phyloP scores from a whole-genome alignment of 768 basidiomycete species.

The Cystofilobasidium bisporidii region DNA sequence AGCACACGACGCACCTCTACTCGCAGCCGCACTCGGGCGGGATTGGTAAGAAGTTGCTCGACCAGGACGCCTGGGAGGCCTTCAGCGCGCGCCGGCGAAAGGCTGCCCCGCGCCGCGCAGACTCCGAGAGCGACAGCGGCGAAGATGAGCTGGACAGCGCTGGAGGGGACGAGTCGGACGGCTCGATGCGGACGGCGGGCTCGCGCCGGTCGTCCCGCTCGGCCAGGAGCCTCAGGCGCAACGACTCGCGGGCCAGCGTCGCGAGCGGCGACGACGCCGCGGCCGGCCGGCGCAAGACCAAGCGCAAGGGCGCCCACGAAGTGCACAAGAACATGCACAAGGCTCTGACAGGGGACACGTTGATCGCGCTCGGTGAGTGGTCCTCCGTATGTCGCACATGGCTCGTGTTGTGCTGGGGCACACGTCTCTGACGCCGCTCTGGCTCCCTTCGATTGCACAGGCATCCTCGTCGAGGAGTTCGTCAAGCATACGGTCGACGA shows the following conservation, averaged over 20 bases:
- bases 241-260: background rate
- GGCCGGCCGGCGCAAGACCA: background rate
- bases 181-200: background rate
- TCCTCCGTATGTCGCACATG: background rate
- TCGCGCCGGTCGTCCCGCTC: background rate
- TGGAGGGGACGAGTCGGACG: background rate
- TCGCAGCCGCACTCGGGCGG: background rate
- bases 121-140: background rate
- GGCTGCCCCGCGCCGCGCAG: no score
- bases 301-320: background rate
- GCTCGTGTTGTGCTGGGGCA: no score
- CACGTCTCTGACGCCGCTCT: background rate
- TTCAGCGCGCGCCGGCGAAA: background rate
- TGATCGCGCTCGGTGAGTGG: conserved; percentile 5
- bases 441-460: background rate
- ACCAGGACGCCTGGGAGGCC: background rate
- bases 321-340: conserved; percentile 1
- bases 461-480: background rate
- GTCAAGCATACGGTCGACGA: background rate
- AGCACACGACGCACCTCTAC: background rate
- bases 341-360: conserved; percentile 1
- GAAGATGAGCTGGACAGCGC: background rate
- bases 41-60: background rate
- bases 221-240: background rate
- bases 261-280: background rate